Base-by-base conservation (phyloP, 371 early-diverging fungal genomes). In the Actinomortierella wolfii region DNA sequence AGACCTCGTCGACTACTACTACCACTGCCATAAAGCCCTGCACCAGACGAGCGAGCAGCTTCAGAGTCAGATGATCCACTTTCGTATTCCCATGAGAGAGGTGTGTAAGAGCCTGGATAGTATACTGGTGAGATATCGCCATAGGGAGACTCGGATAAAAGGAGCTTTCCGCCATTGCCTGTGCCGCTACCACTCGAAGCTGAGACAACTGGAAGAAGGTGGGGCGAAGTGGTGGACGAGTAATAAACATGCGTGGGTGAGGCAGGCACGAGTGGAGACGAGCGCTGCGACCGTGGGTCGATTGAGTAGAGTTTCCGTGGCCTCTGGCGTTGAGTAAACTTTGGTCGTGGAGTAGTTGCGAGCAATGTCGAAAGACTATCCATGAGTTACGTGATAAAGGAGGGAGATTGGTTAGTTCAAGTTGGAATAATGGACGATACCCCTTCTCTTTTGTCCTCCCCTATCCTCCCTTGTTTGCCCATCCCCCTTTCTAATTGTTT, bases 41-140 rank as follows among this genome's bases (percentile, higher is more conserved):
- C 34, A 11, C 7, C 11, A 11, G 7, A 6, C 11, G 63, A 56
- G 0, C 70, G 70, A 1, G 59, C 56, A 13, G 63, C 60, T 53
- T 74, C 74, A 1, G 74, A 74, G 25, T 74, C 74, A 2, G 73
- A 71, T 21, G 74, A 74, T 40, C 67, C 64, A 44, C 74, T 74
- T 20, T 74, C 74, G 21, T 74, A 74, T 11, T 74, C 74, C 46
- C 74, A 52, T 5, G 73, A 73, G 49, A 40, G 51, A 5, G 73
- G 73, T 14, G 73, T 66, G 40, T 62, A 52, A 17, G 74, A 59
- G 5, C 67, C 74, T n/a, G 67, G 67, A 52, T 66, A 67, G 51
- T 74, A 74, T 26, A 60, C 59, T 2, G 74, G 74, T 11, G 74
- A 74, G 14, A 74, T 56, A 40, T 74, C 74, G 40, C 74, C 74